These are phyloP conservation scores for Penicillium odoratum DNA, from an alignment of 495 filamentous ascomycete species.

Conservation along the genomic window DNA sequence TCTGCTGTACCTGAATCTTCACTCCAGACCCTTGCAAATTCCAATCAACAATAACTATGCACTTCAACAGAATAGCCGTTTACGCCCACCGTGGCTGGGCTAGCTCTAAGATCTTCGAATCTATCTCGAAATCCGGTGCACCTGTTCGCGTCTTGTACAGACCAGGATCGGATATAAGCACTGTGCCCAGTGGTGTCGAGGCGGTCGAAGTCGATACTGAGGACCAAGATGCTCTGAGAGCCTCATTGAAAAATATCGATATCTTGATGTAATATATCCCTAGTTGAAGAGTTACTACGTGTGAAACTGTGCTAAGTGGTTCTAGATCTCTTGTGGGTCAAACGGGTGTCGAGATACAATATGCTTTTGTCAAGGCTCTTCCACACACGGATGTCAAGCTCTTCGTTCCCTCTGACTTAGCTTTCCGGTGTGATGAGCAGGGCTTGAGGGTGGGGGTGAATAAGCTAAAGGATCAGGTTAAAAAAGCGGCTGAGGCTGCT, in stretches of 20 bases:
- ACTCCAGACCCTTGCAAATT: not conserved
- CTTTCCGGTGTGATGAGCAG: slow-evolving; percentile 17
- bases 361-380: slow-evolving; percentile 22
- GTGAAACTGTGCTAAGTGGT: not conserved
- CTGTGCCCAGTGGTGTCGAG: slow-evolving; percentile 9
- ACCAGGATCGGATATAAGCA: slow-evolving; percentile 18
- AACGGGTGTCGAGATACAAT: slow-evolving; percentile 13
- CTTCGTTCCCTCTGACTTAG: slow-evolving; percentile 23
- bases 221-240: slow-evolving; percentile 16
- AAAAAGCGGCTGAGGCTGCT: slow-evolving; percentile 17
- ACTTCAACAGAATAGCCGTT: slow-evolving; percentile 25
- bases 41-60: slow-evolving; percentile 6
- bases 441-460: slow-evolving; percentile 15
- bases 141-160: slow-evolving; percentile 20
- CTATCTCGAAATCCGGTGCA: slow-evolving; percentile 20
- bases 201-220: slow-evolving; percentile 18
- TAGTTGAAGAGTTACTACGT: no score
- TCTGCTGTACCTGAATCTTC: not conserved
- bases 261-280: slow-evolving; percentile 23
- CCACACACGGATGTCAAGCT: slow-evolving; percentile 24
- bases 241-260: slow-evolving; percentile 21
- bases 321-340: slow-evolving; percentile 25
- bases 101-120: slow-evolving; percentile 19
- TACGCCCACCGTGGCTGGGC: slow-evolving; percentile 27
- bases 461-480: slow-evolving; percentile 18